Evolutionary conservation across 202 grass and related monocot species (phyloP).

Genomic region (Digitaria exilis): DNA sequence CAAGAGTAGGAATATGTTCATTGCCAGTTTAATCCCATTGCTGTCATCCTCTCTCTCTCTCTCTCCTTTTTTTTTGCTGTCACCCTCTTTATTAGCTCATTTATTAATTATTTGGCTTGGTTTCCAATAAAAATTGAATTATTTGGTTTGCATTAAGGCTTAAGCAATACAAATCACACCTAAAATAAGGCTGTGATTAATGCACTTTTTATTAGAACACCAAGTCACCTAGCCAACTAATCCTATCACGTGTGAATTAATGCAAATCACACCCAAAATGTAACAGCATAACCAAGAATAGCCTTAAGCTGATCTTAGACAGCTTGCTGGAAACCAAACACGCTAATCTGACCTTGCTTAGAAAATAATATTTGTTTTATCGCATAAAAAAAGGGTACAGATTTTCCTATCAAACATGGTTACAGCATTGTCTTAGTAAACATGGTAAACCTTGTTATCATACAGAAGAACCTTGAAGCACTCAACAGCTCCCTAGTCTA

Average conservation of each 20-base stretch:
- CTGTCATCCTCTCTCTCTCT: no score
- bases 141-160: neutral
- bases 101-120: neutral
- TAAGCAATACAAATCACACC: neutral
- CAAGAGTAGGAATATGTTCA: neutral
- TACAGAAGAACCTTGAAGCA: no score
- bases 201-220: no score
- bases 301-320: neutral
- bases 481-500: neutral
- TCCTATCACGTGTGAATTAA: no score
- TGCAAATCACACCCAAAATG: neutral
- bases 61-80: no score
- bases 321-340: neutral
- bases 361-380: no score
- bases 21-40: neutral
- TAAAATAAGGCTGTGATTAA: no score
- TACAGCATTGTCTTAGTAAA: neutral
- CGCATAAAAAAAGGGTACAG: neutral
- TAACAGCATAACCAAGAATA: neutral
- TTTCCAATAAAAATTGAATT: neutral
- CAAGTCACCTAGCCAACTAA: no score
- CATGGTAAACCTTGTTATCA: neutral
- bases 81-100: neutral
- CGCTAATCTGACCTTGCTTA: neutral
- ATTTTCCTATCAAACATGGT: slow-evolving; percentile 6